Percentiles rank a stretch among this genome's conserved stretches.
Evolutionary conservation across 768 basidiomycete species (phyloP).

Genomic region (Leucosporidium scottii): DNA sequence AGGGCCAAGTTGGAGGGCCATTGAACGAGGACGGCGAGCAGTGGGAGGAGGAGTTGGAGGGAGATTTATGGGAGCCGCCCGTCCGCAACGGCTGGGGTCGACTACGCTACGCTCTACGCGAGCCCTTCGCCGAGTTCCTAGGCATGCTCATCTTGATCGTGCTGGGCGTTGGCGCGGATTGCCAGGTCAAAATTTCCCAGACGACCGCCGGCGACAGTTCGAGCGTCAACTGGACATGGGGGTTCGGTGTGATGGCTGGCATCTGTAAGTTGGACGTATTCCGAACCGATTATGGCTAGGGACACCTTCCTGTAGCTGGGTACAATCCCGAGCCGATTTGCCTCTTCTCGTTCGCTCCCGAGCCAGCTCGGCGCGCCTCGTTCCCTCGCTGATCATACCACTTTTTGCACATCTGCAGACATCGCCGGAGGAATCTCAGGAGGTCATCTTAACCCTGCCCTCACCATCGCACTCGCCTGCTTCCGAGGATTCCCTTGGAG

Average conservation of each 20-base stretch:
- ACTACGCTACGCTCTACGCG: conserved; percentile 17
- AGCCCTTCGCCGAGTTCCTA: conserved; percentile 30
- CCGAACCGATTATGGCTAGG: no score
- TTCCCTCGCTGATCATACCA: no score
- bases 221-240: conserved; percentile 16
- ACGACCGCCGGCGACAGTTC: background rate
- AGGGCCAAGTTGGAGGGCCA: conserved; percentile 12
- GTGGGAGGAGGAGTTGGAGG: conserved; percentile 15
- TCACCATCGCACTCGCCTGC: conserved; percentile 16
- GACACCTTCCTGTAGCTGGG: no score
- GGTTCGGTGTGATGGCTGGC: conserved; percentile 20
- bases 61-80: background rate
- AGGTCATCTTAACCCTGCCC: conserved; percentile 25
- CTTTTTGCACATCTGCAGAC: background rate
- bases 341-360: no score
- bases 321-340: no score
- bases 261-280: conserved; percentile 22
- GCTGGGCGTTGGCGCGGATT: conserved; percentile 19
- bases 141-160: conserved; percentile 13
- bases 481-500: conserved; percentile 30
- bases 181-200: conserved; percentile 20
- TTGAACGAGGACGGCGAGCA: conserved; percentile 13
- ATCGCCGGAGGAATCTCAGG: conserved; percentile 28
- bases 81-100: conserved; percentile 23
- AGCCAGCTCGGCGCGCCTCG: no score